Conservation (phyloP, 2,329 filamentous ascomycete species). For the Bipolaris cookei region DNA sequence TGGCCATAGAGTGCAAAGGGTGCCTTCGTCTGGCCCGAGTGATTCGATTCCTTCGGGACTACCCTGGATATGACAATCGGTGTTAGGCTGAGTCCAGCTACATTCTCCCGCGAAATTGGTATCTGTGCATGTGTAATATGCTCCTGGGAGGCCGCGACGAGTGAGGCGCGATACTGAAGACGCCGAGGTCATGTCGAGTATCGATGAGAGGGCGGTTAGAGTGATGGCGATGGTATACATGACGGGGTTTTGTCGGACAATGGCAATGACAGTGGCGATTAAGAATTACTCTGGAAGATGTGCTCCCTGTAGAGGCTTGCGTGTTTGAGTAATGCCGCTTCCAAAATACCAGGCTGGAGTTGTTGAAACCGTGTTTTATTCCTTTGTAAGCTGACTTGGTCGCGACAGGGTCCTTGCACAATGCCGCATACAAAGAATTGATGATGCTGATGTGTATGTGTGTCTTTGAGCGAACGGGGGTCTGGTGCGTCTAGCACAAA, state of each 20-base stretch:
- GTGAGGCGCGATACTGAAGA: constrained; percentile 16
- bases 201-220: constrained; percentile 18
- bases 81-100: constrained; percentile 35
- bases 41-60: constrained; percentile 31
- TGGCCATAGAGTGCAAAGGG: constrained; percentile 36
- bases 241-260: constrained; percentile 5
- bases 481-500: constrained; percentile 16
- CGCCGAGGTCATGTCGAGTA: constrained; percentile 10
- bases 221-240: constrained; percentile 8
- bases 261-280: constrained; percentile 1
- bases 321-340: constrained; percentile 6
- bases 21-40: constrained; percentile 42
- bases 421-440: not conserved
- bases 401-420: not conserved
- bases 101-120: constrained; percentile 39
- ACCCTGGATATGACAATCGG: constrained; percentile 35
- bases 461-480: constrained; percentile 5
- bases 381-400: constrained; percentile 6
- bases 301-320: constrained; percentile 9
- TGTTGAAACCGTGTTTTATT: not conserved
- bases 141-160: constrained; percentile 44
- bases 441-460: not conserved
- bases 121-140: constrained; percentile 42
- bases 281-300: constrained; percentile 9
- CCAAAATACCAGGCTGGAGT: not conserved